A percentile compares a stretch with the other conserved stretches of the same genome.
phyloP scores from a whole-genome alignment of 768 basidiomycete genomes.

The Leucocoprinus birnbaumii region DNA sequence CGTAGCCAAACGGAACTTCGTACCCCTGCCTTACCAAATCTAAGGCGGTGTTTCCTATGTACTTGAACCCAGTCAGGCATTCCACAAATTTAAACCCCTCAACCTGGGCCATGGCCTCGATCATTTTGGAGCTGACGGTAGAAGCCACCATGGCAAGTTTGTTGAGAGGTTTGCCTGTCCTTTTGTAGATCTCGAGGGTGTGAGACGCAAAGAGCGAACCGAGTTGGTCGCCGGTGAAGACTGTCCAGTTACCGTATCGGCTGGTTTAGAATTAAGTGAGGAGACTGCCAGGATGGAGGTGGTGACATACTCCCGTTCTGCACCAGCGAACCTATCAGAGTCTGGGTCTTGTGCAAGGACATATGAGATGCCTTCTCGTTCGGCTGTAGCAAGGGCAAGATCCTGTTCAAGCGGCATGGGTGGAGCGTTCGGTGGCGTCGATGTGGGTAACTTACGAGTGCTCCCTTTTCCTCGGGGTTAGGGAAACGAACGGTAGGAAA shows the following conservation, averaged over 20 bases:
- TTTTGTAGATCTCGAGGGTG: slow-evolving; percentile 39
- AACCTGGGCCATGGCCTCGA: slow-evolving; percentile 66
- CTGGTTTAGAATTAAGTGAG: slow-evolving; percentile 19
- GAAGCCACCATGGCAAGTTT: slow-evolving; percentile 86
- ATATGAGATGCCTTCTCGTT: slow-evolving; percentile 47
- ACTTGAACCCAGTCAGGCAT: slow-evolving; percentile 90
- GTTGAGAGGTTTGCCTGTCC: slow-evolving; percentile 40
- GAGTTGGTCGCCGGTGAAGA: slow-evolving; percentile 85
- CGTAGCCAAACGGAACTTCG: slow-evolving; percentile 80
- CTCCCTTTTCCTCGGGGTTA: slow-evolving; percentile 90
- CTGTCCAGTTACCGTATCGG: slow-evolving; percentile 55
- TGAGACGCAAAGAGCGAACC: slow-evolving; percentile 50
- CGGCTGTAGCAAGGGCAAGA: slow-evolving; percentile 64
- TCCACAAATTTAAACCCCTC: slow-evolving; percentile 87
- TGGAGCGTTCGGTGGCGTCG: not conserved
- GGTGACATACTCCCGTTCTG: slow-evolving; percentile 55
- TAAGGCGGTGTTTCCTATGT: slow-evolving; percentile 81
- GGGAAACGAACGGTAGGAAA: slow-evolving; percentile 86
- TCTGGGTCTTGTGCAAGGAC: slow-evolving; percentile 91
- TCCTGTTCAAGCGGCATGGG: slow-evolving; percentile 52
- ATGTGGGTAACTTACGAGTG: slow-evolving; percentile 17
- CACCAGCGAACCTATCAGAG: slow-evolving; percentile 79
- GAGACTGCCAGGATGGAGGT: slow-evolving; percentile 4
- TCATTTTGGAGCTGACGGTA: slow-evolving; percentile 89
- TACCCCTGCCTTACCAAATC: slow-evolving; percentile 62